Conservation (phyloP, 2,329 filamentous ascomycete genomes). For the Cladosporium cucumerinum region DNA sequence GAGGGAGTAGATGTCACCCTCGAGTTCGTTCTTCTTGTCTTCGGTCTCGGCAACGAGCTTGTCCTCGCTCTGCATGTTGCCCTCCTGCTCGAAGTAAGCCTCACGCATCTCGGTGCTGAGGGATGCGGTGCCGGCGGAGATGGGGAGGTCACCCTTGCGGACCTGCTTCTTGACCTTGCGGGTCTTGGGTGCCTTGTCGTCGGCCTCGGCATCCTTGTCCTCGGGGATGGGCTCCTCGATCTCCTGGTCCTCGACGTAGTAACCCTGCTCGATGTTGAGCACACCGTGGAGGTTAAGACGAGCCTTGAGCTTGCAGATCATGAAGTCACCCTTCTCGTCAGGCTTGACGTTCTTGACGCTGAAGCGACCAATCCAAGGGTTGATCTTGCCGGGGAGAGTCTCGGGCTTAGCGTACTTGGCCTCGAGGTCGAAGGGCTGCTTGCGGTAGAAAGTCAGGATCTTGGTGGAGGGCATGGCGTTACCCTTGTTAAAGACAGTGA, state of each 20-base stretch:
- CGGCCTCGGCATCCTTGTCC: conserved; percentile 63
- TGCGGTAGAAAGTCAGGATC: conserved; percentile 98
- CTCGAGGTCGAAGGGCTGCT: conserved; percentile 95
- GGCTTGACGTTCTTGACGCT: conserved; percentile 97
- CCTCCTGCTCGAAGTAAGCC: conserved; percentile 74
- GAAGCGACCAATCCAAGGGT: conserved; percentile 95
- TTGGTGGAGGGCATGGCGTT: conserved; percentile 97
- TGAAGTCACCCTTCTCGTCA: conserved; percentile 91
- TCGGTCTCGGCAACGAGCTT: conserved; percentile 98
- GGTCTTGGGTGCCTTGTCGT: conserved; percentile 63
- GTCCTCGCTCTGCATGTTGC: conserved; percentile 92
- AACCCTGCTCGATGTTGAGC: conserved; percentile 92
- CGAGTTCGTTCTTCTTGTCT: conserved; percentile 99
- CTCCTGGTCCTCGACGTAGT: conserved; percentile 97
- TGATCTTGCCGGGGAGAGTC: conserved; percentile 78
- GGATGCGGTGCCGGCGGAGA: conserved; percentile 77
- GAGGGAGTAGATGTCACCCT: conserved; percentile 95
- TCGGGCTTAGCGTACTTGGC: conserved; percentile 89
- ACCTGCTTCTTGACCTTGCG: conserved; percentile 99
- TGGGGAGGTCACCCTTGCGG: conserved; percentile 90
- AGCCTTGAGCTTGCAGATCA: conserved; percentile 99
- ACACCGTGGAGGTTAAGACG: conserved; percentile 95
- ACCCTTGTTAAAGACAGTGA: conserved; percentile 96
- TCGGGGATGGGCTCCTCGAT: conserved; percentile 87
- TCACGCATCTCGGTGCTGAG: conserved; percentile 68